Base-by-base conservation (phyloP, 192 early-diverging fungal species). In the Backusella westeae region DNA sequence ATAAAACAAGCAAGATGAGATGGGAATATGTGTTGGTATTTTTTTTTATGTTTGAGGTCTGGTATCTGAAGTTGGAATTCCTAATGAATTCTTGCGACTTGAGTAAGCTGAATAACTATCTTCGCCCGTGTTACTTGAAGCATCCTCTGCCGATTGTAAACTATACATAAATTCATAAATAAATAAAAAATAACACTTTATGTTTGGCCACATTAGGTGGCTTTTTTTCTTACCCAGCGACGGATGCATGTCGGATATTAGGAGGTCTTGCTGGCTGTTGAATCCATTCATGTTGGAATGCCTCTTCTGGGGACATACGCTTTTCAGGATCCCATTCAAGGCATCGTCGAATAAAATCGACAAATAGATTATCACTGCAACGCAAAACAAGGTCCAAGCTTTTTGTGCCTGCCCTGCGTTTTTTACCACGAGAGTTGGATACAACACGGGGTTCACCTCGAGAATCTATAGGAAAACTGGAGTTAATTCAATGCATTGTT, bases 321-420 rank as follows among this genome's bases (percentile, higher is more conserved):
- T 88, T 89, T 66, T 93, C 90, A 17, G 97, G 96, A 77, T 96
- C 94, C 97, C 97, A 99, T 21, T 88, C 87, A 52, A 99, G 81
- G 72, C 96, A 95, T 26, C 85, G 84, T 44, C 86, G 68, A 59
- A 99, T 87, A 86, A 99, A 99, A 73, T 98, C 93, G 8, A 97
- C 74, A 75, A 99, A 96, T 23, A 85, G 75, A 65, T 85, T 83
- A 77, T 99, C 97, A 66, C 84, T 84, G 67, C 93, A 91, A 41
- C 90, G 90, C 34, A 96, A 84, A 67, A 91, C 90, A 44, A 89
- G 86, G 8, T 85, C 87, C 75, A 99, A 87, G 29, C 93, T 90
- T 78, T 93, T 93, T 21, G 92, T 88, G 2, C 89, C 89, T 12
- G 94, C 94, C 42, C 91, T 86, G 39, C 96, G 91, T 73, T 89